Evolutionary conservation across 1,284 basidiomycete genomes (phyloP), one percentile per base, ranked within the genome.

Genomic region (Puccinia sorghi): DNA sequence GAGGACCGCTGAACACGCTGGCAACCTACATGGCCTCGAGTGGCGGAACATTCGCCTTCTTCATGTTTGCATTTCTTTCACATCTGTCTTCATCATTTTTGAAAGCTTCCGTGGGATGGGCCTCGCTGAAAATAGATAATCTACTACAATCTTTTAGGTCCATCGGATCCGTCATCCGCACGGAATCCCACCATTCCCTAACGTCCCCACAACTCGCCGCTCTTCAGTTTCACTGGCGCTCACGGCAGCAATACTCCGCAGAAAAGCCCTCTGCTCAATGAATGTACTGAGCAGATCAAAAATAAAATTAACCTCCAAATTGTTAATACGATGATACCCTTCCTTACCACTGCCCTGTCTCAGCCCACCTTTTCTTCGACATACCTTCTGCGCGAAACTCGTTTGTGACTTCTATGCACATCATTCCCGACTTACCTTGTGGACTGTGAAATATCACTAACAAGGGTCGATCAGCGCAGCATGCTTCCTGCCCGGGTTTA

Each of bases 1-100:
- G 56, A 59, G 75, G 75, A 50, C 66, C 75, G 8, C 43, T 78
- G 8, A 69, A 78, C 56, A 78, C 75, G 5, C 27, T 78, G 13
- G 75, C 75, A 70, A 78, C 52, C 37, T 78, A 78, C 56, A 78
- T 78, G 75, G 43, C 57, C 11, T 78, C 75, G 6, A 78, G 75
- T 37, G 75, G 75, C n/a, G 75, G 75, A n/a, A 78, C 75, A 20
- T 78, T 78, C 57, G 75, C 75, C 20, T 78, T 78, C 46, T 78
- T 78, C 46, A 78, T 78, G 75, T 78, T 22, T 12, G 75, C 69
- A n/a, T 39, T 54, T n/a, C 48, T 25, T 9, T 25, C 4, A 20
- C 1, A 37, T 71, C 27, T 25, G 32, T 56, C 12, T 22, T 43
- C 12, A 32, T 8, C 22, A 39, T 48, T 9, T 37, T 50, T 1